phyloP scores from a whole-genome alignment of 1,284 basidiomycete genomes.

The Naganishia sp. region DNA sequence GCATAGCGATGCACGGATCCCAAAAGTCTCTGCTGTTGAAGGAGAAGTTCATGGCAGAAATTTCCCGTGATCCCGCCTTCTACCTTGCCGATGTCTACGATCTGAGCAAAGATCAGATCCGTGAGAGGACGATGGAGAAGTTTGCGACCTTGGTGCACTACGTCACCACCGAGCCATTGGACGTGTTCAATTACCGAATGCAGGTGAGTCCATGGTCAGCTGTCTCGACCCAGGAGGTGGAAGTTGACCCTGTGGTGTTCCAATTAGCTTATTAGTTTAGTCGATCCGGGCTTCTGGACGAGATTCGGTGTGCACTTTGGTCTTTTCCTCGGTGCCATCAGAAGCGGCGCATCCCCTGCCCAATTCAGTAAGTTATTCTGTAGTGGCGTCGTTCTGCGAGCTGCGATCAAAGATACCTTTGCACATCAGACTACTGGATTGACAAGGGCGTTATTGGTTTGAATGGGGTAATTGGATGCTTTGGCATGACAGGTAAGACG shows the following conservation, averaged over 20 bases:
- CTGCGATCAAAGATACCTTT: constrained; percentile 32
- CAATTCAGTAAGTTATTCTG: constrained; percentile 47
- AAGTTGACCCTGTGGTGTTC: not conserved
- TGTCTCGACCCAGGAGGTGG: not conserved
- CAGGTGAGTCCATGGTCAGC: constrained; percentile 49
- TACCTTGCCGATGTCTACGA: constrained; percentile 60
- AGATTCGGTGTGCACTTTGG: constrained; percentile 61
- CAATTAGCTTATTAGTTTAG: constrained; percentile 49
- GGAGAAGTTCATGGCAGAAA: constrained; percentile 58
- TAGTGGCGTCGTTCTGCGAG: constrained; percentile 23
- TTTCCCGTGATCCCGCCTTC: constrained; percentile 59
- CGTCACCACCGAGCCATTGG: constrained; percentile 56
- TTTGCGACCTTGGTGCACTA: constrained; percentile 56
- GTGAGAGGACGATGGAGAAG: constrained; percentile 58
- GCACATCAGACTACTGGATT: constrained; percentile 57
- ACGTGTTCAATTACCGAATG: constrained; percentile 59
- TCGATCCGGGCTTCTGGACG: constrained; percentile 62
- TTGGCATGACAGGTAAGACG: constrained; percentile 57
- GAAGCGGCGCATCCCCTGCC: constrained; percentile 52
- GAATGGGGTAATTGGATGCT: constrained; percentile 61
- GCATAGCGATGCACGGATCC: constrained; percentile 52
- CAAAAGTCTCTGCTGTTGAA: constrained; percentile 51
- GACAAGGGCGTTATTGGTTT: constrained; percentile 59
- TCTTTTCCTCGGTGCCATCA: constrained; percentile 57
- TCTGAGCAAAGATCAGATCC: constrained; percentile 59